phyloP scores from a whole-genome alignment of 176 grass and related monocot species.

The Cenchrus purpureus region DNA sequence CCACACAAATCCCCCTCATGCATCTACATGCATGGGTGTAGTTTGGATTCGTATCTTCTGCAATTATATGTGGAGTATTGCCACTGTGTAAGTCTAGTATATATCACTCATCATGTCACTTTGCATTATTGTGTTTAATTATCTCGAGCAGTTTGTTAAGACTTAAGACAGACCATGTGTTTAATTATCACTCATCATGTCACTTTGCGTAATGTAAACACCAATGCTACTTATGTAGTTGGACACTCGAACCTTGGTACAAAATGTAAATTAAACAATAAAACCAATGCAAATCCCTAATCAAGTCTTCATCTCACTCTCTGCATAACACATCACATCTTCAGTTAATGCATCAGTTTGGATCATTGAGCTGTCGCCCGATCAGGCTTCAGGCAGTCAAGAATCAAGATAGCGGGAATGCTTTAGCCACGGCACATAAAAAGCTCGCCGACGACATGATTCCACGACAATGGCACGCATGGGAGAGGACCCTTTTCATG shows the following conservation, averaged over 20 bases:
- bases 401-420: background rate
- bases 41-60: constrained; percentile 22
- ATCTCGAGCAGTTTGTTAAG: background rate
- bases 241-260: too few relatives aligned
- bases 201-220: too few relatives aligned
- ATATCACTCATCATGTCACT: background rate
- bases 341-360: background rate
- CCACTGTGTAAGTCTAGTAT: background rate
- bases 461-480: background rate
- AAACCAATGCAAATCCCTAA: background rate
- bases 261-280: background rate
- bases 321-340: background rate
- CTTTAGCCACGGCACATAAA: constrained; percentile 1
- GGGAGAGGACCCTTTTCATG: constrained; percentile 23
- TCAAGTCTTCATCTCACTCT: background rate
- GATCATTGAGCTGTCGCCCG: background rate
- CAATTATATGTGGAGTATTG: background rate
- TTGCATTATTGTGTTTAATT: background rate
- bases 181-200: too few relatives aligned
- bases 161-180: too few relatives aligned
- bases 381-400: background rate
- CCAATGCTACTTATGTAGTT: too few relatives aligned
- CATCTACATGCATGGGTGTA: background rate
- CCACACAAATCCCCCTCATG: constrained; percentile 34
- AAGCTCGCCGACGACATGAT: background rate